Percentiles rank a stretch among this genome's conserved stretches.
These are phyloP conservation scores for Aegilops speltoides DNA, from an alignment of 176 grass and related monocot species.

Conservation along the genomic window DNA sequence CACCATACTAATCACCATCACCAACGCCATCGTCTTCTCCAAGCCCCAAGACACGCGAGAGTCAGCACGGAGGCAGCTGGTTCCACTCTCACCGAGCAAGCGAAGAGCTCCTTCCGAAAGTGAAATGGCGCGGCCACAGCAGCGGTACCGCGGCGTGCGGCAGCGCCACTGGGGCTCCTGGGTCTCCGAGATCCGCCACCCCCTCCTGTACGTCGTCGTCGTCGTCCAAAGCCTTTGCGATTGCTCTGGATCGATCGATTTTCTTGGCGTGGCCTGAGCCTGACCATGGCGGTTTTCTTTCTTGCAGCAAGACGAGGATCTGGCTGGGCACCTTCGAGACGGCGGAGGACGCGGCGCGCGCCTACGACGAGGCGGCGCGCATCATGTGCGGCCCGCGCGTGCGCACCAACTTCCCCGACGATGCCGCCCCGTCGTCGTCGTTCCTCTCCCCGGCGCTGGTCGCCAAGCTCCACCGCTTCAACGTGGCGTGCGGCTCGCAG, in stretches of 20 bases:
- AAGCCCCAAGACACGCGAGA: background rate
- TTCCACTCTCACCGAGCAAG: background rate
- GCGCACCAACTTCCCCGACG: slow-evolving; percentile 80
- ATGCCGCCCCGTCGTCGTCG: background rate
- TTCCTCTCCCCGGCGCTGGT: slow-evolving; percentile 75
- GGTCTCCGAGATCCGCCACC: slow-evolving; percentile 99
- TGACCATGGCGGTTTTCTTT: background rate
- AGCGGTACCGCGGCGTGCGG: slow-evolving; percentile 80
- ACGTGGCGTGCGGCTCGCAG: slow-evolving; percentile 59
- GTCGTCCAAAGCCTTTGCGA: background rate
- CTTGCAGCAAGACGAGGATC: slow-evolving; percentile 89
- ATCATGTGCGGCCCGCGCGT: slow-evolving; percentile 88
- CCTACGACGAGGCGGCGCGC: slow-evolving; percentile 93
- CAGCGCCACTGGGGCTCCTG: slow-evolving; percentile 99
- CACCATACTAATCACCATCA: slow-evolving; percentile 1
- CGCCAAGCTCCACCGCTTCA: slow-evolving; percentile 85
- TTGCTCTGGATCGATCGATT: background rate
- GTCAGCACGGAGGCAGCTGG: background rate
- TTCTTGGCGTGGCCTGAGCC: background rate
- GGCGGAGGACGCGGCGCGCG: slow-evolving; percentile 87
- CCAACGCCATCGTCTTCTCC: background rate
- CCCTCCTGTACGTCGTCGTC: slow-evolving; percentile 62
- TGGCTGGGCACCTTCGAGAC: slow-evolving; percentile 99
- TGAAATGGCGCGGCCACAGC: slow-evolving; percentile 73
- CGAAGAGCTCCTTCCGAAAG: background rate